Conservation (phyloP, 73 alveolate genomes). For the Paramecium sonneborni region DNA sequence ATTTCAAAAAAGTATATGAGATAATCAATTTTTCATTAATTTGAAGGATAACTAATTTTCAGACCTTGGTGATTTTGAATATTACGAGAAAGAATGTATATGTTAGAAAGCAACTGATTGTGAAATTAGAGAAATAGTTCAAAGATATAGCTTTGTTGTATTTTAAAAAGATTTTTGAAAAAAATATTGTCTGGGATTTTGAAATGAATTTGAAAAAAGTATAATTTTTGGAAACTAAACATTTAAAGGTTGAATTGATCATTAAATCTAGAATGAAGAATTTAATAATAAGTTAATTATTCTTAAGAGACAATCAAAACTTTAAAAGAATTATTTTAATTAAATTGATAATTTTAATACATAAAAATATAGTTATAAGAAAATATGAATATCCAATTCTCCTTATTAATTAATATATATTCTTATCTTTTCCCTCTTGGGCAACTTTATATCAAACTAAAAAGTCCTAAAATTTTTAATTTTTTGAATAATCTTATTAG, state of each 20-base stretch:
- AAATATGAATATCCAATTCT: too few species aligned
- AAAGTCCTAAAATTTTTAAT: too few species aligned
- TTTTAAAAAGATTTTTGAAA: conserved; percentile 97
- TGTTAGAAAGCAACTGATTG: conserved; percentile 82
- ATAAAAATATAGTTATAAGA: too few species aligned
- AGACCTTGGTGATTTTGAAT: conserved; percentile 93
- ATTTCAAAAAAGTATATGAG: too few species aligned
- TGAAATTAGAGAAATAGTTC: conserved; percentile 77
- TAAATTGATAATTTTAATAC: background rate
- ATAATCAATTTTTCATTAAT: too few species aligned
- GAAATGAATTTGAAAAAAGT: conserved; percentile 86
- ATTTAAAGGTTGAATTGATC: conserved; percentile 95
- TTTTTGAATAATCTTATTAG: too few species aligned
- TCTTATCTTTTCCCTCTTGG: too few species aligned
- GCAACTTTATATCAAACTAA: too few species aligned
- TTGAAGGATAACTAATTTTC: too few species aligned
- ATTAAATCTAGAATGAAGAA: conserved; percentile 90
- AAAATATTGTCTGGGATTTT: conserved; percentile 86
- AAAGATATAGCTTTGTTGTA: conserved; percentile 87
- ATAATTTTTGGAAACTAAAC: conserved; percentile 96
- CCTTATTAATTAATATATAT: too few species aligned
- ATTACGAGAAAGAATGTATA: conserved; percentile 81
- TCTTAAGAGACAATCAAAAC: conserved; percentile 89
- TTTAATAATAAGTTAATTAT: conserved; percentile 83
- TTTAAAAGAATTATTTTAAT: conserved; percentile 69